Evolutionary conservation across 352 stramenopile genomes (phyloP), one percentile per base, ranked within the genome.

Genomic region (Globisporangium megalacanthum): DNA sequence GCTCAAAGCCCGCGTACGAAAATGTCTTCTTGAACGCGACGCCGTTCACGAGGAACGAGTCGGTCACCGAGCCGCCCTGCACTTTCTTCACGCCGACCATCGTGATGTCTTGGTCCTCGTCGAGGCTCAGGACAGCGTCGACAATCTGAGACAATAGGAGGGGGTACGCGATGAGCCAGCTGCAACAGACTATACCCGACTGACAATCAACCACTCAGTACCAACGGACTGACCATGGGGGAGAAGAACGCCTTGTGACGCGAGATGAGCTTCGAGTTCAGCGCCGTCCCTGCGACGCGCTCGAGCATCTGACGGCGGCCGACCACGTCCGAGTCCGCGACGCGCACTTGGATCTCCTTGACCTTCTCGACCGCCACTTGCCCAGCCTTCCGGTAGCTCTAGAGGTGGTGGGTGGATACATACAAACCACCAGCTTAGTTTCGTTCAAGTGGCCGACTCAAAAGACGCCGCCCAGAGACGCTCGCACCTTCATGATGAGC

Each of bases 1-100:
- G 97, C 78, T 99, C 97, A 68, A 99, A 99, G n/a, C 97, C 97
- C 8, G 97, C 97, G 72, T 99, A 99, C 53, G 90, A 98, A 70
- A 99, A 99, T 25, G 97, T 99, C 78, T 99, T 99, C 78, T 99
- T 98, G 83, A 99, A 99, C 3, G 97, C 97, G 4, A 99, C 97
- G 29, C 97, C 96, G 57, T 97, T 82, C 13, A 99, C 96, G 6
- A 99, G 78, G 73, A 99, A 98, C 55, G 94, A 99, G 69, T 98
- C 93, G 54, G 92, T 97, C 31, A 99, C 96, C 46, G 97, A 98
- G 17, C 97, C 97, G 51, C 97, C 97, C 8, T 94, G 90, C 33
- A 99, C 97, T 73, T 98, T 98, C 79, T 99, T 99, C 48, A 99
- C 87, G 29, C 94, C 96, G 60, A 99, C 89, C 79, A 98, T 96